Percentiles rank a stretch among this genome's conserved stretches.
Conservation (phyloP, 345 rosid genomes). For the Salix viminalis region DNA sequence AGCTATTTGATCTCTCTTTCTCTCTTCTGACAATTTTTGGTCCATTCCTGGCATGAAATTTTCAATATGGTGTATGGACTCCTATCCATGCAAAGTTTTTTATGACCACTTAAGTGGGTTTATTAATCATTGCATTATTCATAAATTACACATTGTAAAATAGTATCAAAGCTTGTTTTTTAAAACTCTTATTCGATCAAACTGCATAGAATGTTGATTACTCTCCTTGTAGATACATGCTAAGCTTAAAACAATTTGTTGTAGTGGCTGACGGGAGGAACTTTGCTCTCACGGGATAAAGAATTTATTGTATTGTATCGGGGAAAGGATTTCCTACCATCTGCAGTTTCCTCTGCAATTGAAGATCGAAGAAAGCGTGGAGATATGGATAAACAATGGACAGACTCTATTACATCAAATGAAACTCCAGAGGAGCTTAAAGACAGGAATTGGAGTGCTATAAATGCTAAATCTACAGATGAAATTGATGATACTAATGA, state of each 20-base stretch:
- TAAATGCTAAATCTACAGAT: constrained; percentile 15
- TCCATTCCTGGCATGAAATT: no score
- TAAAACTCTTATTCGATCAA: no score
- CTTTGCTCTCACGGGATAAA: constrained; percentile 70
- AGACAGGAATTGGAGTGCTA: neutral
- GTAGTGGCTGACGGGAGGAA: constrained; percentile 92
- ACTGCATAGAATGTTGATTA: no score
- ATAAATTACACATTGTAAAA: no score
- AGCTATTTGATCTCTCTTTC: no score
- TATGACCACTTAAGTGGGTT: no score
- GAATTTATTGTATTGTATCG: constrained; percentile 80
- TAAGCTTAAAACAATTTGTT: constrained; percentile 28
- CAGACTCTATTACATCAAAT: constrained; percentile 15
- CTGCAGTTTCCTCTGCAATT: constrained; percentile 80
- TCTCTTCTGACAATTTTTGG: no score
- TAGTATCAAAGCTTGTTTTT: no score
- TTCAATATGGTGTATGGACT: no score
- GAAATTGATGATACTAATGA: constrained; percentile 20
- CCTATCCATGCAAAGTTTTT: no score
- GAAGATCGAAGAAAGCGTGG: constrained; percentile 61
- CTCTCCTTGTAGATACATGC: neutral
- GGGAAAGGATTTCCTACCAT: constrained; percentile 94
- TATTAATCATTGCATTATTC: no score
- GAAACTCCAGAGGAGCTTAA: constrained; percentile 22
- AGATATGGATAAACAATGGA: constrained; percentile 29